These are phyloP conservation scores for Isoetes engelmannii DNA, from an alignment of 83 land plant genomes.

Conservation along the genomic window DNA sequence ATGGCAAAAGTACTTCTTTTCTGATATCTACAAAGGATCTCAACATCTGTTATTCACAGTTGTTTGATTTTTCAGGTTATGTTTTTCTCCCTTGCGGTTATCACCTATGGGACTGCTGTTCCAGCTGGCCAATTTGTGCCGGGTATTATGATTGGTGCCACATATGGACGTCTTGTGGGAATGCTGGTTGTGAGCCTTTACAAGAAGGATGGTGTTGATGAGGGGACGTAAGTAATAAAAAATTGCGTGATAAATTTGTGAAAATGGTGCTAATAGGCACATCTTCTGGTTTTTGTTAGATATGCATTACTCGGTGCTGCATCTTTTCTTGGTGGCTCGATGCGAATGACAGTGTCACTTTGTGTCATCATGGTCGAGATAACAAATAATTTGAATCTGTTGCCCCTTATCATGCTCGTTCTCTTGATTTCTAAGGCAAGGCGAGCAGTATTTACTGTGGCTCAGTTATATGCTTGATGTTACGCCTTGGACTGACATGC, in stretches of 20 bases:
- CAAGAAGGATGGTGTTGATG: conserved; percentile 79
- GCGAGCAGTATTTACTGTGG: not conserved
- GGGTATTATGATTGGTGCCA: conserved; percentile 99
- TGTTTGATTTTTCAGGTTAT: conserved; percentile 51
- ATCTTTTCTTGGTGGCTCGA: conserved; percentile 97
- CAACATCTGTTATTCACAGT: too few species aligned
- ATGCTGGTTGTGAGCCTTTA: conserved; percentile 91
- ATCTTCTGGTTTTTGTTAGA: conserved; percentile 29
- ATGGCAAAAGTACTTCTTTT: too few species aligned
- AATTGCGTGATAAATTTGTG: not conserved
- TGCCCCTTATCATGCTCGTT: conserved; percentile 98
- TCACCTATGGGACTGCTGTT: conserved; percentile 96
- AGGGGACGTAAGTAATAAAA: conserved; percentile 82
- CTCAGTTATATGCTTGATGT: not conserved
- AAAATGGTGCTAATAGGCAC: not conserved
- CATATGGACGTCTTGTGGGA: conserved; percentile 99
- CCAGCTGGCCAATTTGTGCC: conserved; percentile 99
- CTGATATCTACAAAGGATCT: too few species aligned
- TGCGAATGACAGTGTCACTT: conserved; percentile 98
- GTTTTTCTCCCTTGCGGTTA: conserved; percentile 84
- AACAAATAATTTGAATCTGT: conserved; percentile 83
- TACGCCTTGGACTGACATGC: not conserved
- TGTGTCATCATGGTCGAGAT: conserved; percentile 99
- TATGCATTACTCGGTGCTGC: conserved; percentile 99
- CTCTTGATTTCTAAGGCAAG: conserved; percentile 95